These are phyloP conservation scores for Leishmania aethiopica DNA, from an alignment of 208 protist species.

Conservation along the genomic window DNA sequence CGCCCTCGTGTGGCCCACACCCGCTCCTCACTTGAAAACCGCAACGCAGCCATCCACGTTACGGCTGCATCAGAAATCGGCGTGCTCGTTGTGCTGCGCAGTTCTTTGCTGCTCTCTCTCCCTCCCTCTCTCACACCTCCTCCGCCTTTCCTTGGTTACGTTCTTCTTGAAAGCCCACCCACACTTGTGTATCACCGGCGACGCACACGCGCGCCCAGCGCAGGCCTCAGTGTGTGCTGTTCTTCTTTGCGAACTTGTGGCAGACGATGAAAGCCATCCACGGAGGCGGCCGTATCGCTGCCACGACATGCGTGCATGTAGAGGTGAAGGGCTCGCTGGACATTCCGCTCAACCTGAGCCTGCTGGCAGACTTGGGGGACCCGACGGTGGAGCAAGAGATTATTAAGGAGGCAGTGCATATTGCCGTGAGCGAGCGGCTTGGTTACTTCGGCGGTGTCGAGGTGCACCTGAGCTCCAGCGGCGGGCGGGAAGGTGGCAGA, in stretches of 20 bases:
- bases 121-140: not conserved
- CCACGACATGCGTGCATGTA: constrained; percentile 36
- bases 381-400: constrained; percentile 64
- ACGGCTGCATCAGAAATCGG: not conserved
- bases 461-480: constrained; percentile 34
- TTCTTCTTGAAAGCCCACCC: not conserved
- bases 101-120: not conserved
- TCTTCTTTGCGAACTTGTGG: not conserved
- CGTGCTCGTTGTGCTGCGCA: not conserved
- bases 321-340: constrained; percentile 52
- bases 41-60: not conserved
- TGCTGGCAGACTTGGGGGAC: constrained; percentile 64
- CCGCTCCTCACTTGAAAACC: not conserved
- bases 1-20: not conserved
- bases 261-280: not conserved
- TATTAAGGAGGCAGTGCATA: constrained; percentile 57
- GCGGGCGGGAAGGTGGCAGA: constrained; percentile 3
- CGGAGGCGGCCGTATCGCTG: not conserved
- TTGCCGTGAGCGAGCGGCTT: constrained; percentile 70
- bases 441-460: constrained; percentile 68
- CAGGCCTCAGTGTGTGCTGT: not conserved
- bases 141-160: not conserved
- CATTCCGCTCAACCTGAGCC: constrained; percentile 47
- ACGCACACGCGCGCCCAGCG: not conserved
- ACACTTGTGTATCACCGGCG: not conserved